phyloP scores from a whole-genome alignment of 495 filamentous ascomycete genomes.

The Penicillium ochrochloron region DNA sequence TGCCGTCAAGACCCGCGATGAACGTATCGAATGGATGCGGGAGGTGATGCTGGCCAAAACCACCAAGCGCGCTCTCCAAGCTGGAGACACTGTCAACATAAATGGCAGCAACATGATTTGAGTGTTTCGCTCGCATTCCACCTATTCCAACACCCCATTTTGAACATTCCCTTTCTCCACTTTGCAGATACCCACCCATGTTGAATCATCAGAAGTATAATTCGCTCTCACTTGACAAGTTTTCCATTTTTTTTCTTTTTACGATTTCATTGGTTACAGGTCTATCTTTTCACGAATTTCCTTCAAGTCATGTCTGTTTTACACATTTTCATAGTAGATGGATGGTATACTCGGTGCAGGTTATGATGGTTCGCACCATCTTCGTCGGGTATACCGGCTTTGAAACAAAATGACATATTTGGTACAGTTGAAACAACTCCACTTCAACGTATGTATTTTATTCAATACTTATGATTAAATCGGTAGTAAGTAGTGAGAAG shows the following conservation, averaged over 20 bases:
- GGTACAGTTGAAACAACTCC: too few relatives aligned
- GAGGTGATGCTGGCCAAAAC: constrained; percentile 97
- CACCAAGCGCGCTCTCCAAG: constrained; percentile 70
- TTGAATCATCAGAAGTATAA: neutral
- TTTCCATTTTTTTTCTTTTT: neutral
- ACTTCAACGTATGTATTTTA: too few relatives aligned
- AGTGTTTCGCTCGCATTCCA: neutral
- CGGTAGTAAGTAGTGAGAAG: too few relatives aligned
- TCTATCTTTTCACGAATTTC: neutral
- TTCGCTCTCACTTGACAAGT: neutral
- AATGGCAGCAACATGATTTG: constrained; percentile 74
- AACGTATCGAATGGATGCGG: constrained; percentile 97
- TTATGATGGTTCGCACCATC: neutral
- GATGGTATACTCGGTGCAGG: neutral
- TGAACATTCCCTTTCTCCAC: neutral
- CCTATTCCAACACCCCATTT: neutral
- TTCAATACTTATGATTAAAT: too few relatives aligned
- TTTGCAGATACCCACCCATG: neutral
- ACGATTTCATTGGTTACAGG: neutral
- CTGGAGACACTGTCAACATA: constrained; percentile 78
- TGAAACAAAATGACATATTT: neutral
- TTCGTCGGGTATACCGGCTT: neutral
- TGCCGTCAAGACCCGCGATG: constrained; percentile 81
- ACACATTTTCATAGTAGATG: neutral
- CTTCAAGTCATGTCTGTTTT: neutral